Evolutionary conservation across 306 rosid genomes (phyloP).

Genomic region (Morella rubra): DNA sequence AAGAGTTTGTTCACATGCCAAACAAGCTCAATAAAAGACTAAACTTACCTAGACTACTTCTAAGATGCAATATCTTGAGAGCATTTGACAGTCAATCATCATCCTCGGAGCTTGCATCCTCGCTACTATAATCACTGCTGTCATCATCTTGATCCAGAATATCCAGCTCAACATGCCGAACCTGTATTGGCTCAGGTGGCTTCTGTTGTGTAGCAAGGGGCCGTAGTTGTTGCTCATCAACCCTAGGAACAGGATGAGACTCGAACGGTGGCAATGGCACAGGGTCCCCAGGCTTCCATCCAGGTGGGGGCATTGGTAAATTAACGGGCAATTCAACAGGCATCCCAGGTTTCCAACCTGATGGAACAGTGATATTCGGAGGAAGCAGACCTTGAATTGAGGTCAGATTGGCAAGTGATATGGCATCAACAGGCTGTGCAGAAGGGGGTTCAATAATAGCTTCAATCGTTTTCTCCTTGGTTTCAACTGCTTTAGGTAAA

Average conservation of each 20-base stretch:
- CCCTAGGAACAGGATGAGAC: constrained; percentile 58
- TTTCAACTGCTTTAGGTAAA: constrained; percentile 64
- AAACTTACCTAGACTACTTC: constrained; percentile 21
- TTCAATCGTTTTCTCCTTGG: constrained; percentile 60
- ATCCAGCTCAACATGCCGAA: constrained; percentile 83
- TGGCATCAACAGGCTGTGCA: constrained; percentile 38
- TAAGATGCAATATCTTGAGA: constrained; percentile 8
- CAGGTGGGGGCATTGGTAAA: constrained; percentile 85
- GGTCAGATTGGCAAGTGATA: constrained; percentile 52
- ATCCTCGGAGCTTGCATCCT: constrained; percentile 78
- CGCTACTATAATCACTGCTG: constrained; percentile 86
- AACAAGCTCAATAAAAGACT: constrained; percentile 3
- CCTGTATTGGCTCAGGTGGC: constrained; percentile 77
- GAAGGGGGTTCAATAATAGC: constrained; percentile 66
- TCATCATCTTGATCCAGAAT: constrained; percentile 76
- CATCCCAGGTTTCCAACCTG: constrained; percentile 98
- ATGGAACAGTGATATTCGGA: constrained; percentile 67
- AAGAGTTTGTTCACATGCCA: background rate
- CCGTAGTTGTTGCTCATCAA: constrained; percentile 55
- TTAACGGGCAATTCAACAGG: constrained; percentile 76
- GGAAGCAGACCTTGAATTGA: constrained; percentile 73
- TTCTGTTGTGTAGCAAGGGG: constrained; percentile 56
- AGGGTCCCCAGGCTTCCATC: constrained; percentile 97
- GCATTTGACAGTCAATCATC: constrained; percentile 48
- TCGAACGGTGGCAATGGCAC: constrained; percentile 75